A percentile compares a stretch with the other conserved stretches of the same genome.
phyloP scores from a whole-genome alignment of 2,329 filamentous ascomycete species.

The Aspergillus floridensis region DNA sequence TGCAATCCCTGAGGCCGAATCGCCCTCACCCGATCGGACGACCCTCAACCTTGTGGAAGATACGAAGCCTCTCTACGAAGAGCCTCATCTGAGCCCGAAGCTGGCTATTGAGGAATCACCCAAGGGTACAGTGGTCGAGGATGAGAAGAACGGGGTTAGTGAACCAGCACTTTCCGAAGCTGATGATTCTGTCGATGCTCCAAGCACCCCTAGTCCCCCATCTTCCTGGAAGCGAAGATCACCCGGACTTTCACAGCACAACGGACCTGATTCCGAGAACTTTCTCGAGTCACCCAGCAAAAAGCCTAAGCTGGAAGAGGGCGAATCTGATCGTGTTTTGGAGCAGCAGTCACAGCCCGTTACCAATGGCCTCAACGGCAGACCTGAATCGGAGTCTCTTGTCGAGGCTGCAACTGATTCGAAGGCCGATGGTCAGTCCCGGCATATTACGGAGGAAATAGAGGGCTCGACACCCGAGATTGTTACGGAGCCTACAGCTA shows the following conservation, averaged over 20 bases:
- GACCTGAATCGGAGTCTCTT: slow-evolving; percentile 19
- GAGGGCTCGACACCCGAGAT: slow-evolving; percentile 21
- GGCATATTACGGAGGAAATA: slow-evolving; percentile 25
- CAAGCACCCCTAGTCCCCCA: slow-evolving; percentile 17
- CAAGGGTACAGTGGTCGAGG: slow-evolving; percentile 10
- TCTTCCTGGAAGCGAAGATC: slow-evolving; percentile 28
- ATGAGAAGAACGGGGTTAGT: slow-evolving; percentile 5
- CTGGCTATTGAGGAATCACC: slow-evolving; percentile 7
- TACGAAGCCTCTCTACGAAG: slow-evolving; percentile 4
- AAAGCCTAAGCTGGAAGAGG: slow-evolving; percentile 33
- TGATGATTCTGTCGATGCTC: slow-evolving; percentile 7
- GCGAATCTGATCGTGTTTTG: slow-evolving; percentile 22
- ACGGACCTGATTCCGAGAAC: slow-evolving; percentile 15
- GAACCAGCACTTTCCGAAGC: neutral
- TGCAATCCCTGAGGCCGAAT: slow-evolving; percentile 10
- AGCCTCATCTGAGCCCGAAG: slow-evolving; percentile 3
- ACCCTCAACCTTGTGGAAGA: slow-evolving; percentile 13
- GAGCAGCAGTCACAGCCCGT: slow-evolving; percentile 25
- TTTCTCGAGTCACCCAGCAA: slow-evolving; percentile 23
- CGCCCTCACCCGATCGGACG: slow-evolving; percentile 15
- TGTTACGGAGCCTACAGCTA: slow-evolving; percentile 17
- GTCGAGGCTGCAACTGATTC: slow-evolving; percentile 16
- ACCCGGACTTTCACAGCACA: slow-evolving; percentile 21
- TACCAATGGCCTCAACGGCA: slow-evolving; percentile 18
- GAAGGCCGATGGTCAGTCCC: slow-evolving; percentile 16